Percentiles rank a stretch among this genome's conserved stretches.
Conservation (phyloP, 768 basidiomycete species). For the Nidula microcarpa region DNA sequence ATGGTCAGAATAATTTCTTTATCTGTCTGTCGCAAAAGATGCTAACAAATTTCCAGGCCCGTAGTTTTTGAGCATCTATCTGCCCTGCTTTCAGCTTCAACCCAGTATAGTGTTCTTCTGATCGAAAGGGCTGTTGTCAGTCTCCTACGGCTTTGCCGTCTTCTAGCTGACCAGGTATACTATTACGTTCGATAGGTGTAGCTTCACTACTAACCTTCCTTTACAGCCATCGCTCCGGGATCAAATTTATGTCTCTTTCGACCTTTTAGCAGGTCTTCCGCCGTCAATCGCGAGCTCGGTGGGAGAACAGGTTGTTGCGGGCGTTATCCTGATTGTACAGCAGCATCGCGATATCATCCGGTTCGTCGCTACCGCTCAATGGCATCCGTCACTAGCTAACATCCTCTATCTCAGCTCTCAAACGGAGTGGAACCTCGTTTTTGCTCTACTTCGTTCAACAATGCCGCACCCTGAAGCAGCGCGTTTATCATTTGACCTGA, state of each 20-base stretch:
- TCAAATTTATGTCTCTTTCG: slow-evolving; percentile 92
- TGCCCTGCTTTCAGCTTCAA: slow-evolving; percentile 68
- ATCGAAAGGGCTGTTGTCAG: slow-evolving; percentile 94
- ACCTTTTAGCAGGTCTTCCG: slow-evolving; percentile 81
- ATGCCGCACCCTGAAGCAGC: slow-evolving; percentile 86
- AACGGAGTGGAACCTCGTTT: slow-evolving; percentile 95
- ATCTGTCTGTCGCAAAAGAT: too few relatives aligned
- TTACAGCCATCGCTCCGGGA: slow-evolving; percentile 77
- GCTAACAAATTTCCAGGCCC: slow-evolving; percentile 54
- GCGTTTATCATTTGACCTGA: slow-evolving; percentile 76
- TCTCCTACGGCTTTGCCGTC: slow-evolving; percentile 77
- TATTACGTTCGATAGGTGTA: neutral
- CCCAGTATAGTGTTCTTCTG: slow-evolving; percentile 83
- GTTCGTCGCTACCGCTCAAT: slow-evolving; percentile 26
- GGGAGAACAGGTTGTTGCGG: slow-evolving; percentile 88
- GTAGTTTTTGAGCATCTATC: slow-evolving; percentile 93
- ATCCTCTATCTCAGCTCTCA: slow-evolving; percentile 53
- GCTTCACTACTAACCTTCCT: neutral
- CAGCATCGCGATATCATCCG: slow-evolving; percentile 70
- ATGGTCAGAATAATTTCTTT: slow-evolving; percentile 53
- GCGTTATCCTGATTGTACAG: slow-evolving; percentile 76
- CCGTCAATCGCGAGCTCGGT: slow-evolving; percentile 74
- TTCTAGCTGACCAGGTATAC: slow-evolving; percentile 75
- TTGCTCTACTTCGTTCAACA: slow-evolving; percentile 83
- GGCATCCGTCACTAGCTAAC: neutral